Base-by-base conservation (phyloP, 148 eudicot species). In the Tetragonia tetragonoides region DNA sequence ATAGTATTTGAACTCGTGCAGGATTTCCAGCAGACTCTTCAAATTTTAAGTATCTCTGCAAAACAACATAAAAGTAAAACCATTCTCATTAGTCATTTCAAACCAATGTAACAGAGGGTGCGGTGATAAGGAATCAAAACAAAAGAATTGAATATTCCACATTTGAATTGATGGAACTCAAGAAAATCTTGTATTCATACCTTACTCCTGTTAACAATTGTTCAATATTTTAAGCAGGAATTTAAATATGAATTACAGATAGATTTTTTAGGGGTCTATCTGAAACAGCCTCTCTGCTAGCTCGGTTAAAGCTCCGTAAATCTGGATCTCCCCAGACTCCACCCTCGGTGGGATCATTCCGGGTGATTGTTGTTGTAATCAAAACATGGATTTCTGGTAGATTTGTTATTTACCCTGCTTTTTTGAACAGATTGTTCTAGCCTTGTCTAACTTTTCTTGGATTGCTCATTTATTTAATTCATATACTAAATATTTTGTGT, bases 11-110 rank as follows among this genome's bases (percentile, higher is more conserved):
- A 79, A 95, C 94, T 46, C 99, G 90, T 46, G 97, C 90, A 71
- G 97, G 97, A 83, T 93, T 97, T 64, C 97, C 97, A 44, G 83
- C 86, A 79, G 97, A 90, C 83, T 91, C 93, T 79, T 95, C 99
- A 85, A 90, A 95, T 77, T 89, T 90, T 84, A 95, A 80, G 74
- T 95, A 95, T 21, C 71, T 81, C 99, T 93, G 89, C 71, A 88
- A 18, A 8, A 10, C 17, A 1, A 17, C 5, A 60, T 41, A 65
- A 81, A 54, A 62, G 78, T 62, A 68, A 53, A 44, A 64, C 44
- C 40, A 68, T 56, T 28, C 34, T 28, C 34, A 28, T 28, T 28
- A 10, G 72, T 72, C 68, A 66, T 51, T 66, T 54, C 5, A n/a
- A 39, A 69, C 60, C 67, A 44, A 42, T 12, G 57, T 70, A 42